Percentiles rank a stretch among this genome's conserved stretches.
Evolutionary conservation across 371 early-diverging fungal species (phyloP).

Genomic region (Syncephalastrum monosporum): DNA sequence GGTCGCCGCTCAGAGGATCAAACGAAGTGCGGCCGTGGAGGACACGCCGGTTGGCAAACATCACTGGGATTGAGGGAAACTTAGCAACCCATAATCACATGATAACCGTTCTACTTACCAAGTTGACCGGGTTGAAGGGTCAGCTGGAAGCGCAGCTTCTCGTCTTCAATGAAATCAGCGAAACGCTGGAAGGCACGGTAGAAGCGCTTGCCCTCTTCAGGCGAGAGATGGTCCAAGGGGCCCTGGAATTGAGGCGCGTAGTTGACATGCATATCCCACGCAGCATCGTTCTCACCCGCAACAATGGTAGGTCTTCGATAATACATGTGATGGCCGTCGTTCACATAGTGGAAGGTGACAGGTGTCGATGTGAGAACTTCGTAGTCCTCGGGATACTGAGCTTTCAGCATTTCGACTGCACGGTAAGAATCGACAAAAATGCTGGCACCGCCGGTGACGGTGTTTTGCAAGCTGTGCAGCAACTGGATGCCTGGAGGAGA

Average conservation of each 20-base stretch:
- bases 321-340: slow-evolving; percentile 74
- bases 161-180: slow-evolving; percentile 60
- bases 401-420: slow-evolving; percentile 62
- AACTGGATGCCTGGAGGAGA: slow-evolving; percentile 87
- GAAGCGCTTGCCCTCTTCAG: slow-evolving; percentile 51
- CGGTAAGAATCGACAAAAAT: slow-evolving; percentile 80
- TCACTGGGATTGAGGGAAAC: slow-evolving; percentile 25
- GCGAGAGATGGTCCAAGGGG: slow-evolving; percentile 58
- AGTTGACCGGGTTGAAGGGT: slow-evolving; percentile 75
- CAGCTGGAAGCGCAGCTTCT: slow-evolving; percentile 56
- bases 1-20: slow-evolving; percentile 69
- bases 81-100: background rate
- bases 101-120: slow-evolving; percentile 12
- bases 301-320: slow-evolving; percentile 76
- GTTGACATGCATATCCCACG: slow-evolving; percentile 63
- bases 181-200: slow-evolving; percentile 74
- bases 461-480: slow-evolving; percentile 78
- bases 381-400: slow-evolving; percentile 61
- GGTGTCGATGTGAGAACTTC: slow-evolving; percentile 58
- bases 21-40: slow-evolving; percentile 82
- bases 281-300: slow-evolving; percentile 35
- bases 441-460: slow-evolving; percentile 76
- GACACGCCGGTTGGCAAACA: slow-evolving; percentile 85
- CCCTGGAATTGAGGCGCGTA: slow-evolving; percentile 94
- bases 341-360: slow-evolving; percentile 82